Percentiles rank a stretch among this genome's conserved stretches.
Evolutionary conservation across 345 rosid genomes (phyloP).

Genomic region (Eucalyptus cloeziana): DNA sequence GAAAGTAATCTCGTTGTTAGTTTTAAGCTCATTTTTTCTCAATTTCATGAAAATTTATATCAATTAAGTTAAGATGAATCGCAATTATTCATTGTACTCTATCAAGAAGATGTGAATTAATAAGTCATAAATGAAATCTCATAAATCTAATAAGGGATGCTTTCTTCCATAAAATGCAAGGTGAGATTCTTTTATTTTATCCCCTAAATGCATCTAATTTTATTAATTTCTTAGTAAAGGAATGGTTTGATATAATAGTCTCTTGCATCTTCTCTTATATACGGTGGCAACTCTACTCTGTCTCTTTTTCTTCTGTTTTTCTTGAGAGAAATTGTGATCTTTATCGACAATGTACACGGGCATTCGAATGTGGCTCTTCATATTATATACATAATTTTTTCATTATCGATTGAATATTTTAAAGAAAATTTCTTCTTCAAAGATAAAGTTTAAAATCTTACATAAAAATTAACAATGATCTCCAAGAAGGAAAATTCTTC

Average conservation of each 20-base stretch:
- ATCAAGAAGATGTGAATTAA: neutral
- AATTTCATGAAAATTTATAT: neutral
- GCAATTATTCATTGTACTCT: neutral
- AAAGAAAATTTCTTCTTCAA: neutral
- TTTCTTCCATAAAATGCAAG: neutral
- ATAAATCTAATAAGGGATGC: neutral
- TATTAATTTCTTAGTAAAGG: neutral
- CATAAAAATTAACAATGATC: neutral
- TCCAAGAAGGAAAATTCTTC: neutral
- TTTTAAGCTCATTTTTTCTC: neutral
- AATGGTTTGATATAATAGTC: neutral
- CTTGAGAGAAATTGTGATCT: neutral
- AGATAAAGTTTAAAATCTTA: neutral
- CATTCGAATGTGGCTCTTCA: neutral
- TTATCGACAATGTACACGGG: neutral
- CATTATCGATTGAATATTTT: neutral
- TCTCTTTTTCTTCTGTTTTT: neutral
- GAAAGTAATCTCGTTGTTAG: neutral
- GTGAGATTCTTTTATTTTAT: neutral
- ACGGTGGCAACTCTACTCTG: neutral
- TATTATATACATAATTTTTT: neutral
- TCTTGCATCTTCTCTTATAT: neutral
- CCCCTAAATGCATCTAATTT: neutral
- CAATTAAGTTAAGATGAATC: neutral
- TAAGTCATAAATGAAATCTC: neutral